Evolutionary conservation across 805 yeast genomes (phyloP).

Genomic region (Nakazawaea wickerhamii): DNA sequence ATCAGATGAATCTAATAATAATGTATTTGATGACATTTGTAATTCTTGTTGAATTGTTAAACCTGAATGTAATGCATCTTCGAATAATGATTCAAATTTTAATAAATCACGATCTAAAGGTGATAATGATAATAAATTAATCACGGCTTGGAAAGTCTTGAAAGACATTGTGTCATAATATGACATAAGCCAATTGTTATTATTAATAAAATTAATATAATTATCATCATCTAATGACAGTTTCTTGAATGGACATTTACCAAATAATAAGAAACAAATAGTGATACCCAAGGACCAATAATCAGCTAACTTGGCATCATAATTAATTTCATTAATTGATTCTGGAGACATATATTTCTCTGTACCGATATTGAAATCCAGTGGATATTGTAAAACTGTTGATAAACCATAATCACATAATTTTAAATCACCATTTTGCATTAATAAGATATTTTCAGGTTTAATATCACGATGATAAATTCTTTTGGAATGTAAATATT

Average conservation of each 20-base stretch:
- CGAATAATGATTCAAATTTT: conserved; percentile 17
- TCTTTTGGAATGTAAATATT: conserved; percentile 50
- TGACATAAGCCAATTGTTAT: conserved; percentile 39
- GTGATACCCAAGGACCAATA: conserved; percentile 53
- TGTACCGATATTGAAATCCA: conserved; percentile 45
- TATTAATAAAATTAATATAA: conserved; percentile 36
- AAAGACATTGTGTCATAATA: conserved; percentile 37
- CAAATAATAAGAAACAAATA: conserved; percentile 43
- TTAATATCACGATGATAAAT: conserved; percentile 68
- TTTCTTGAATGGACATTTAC: conserved; percentile 47
- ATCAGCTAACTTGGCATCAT: conserved; percentile 44
- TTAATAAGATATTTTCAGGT: conserved; percentile 64
- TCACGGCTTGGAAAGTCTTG: conserved; percentile 35
- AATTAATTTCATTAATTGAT: conserved; percentile 22
- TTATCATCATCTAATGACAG: conserved; percentile 31
- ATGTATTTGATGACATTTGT: not conserved
- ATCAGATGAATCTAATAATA: conserved; percentile 3
- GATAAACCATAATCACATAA: conserved; percentile 75
- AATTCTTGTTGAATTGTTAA: conserved; percentile 2
- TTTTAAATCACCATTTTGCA: conserved; percentile 46
- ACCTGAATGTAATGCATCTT: not conserved
- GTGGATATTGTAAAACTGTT: conserved; percentile 28
- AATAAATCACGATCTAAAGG: conserved; percentile 34
- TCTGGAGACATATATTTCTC: conserved; percentile 60
- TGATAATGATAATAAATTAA: conserved; percentile 33